phyloP scores from a whole-genome alignment of 2,329 filamentous ascomycete species.

The Pseudogymnoascus sp. region DNA sequence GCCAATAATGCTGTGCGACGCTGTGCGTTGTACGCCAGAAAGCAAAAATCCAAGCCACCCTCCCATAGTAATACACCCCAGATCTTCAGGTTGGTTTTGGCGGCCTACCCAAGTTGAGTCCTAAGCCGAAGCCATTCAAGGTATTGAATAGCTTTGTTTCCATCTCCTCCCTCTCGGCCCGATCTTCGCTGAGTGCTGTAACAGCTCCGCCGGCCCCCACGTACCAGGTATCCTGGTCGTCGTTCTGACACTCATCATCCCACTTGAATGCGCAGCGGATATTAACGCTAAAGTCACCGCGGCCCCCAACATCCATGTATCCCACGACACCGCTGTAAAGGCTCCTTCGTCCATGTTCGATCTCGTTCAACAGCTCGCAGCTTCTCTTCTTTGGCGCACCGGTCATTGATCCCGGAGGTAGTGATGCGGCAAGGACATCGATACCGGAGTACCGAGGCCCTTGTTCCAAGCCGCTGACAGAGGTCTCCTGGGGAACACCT shows the following conservation, averaged over 20 bases:
- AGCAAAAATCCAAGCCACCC: background rate
- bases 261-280: conserved; percentile 76
- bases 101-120: background rate
- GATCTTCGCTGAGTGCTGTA: conserved; percentile 71
- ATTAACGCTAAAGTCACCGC: conserved; percentile 84
- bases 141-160: conserved; percentile 50
- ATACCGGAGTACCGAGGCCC: conserved; percentile 51
- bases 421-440: conserved; percentile 66
- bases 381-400: conserved; percentile 91
- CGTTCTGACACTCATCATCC: conserved; percentile 47
- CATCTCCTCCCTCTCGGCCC: conserved; percentile 89
- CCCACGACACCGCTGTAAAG: conserved; percentile 86
- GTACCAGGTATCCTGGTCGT: conserved; percentile 49
- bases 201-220: conserved; percentile 88
- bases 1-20: background rate
- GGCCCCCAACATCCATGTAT: conserved; percentile 79
- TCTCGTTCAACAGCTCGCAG: conserved; percentile 67
- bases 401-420: conserved; percentile 94
- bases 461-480: conserved; percentile 2
- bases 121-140: conserved; percentile 11
- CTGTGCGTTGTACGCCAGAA: background rate
- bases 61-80: background rate
- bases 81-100: background rate
- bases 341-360: conserved; percentile 62
- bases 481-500: conserved; percentile 8